Evolutionary conservation across 2,329 filamentous ascomycete genomes (phyloP), one percentile per base, ranked within the genome.

Genomic region (Diaporthe citri): DNA sequence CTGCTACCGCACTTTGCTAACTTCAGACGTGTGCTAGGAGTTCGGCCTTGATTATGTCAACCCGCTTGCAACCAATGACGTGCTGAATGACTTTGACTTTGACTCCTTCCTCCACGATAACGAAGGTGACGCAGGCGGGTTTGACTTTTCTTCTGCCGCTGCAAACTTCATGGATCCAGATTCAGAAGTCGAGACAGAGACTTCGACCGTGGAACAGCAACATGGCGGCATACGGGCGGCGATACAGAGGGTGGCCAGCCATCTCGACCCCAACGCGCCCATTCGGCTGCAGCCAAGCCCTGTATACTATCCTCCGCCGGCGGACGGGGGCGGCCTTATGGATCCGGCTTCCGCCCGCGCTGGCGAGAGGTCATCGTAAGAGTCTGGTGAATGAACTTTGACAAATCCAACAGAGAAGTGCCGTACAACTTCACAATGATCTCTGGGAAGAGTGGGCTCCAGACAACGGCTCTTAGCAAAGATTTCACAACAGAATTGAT

Each of bases 171-270:
- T 92, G 84, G 89, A 91, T 75, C 85, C 31, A 31, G n/a, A n/a
- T n/a, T n/a, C 85, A 55, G 79, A 87, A 73, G 91, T 93, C 79
- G 87, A 75, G 70, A 76, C 75, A n/a, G n/a, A n/a, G n/a, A n/a
- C 97, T 55, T 97, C 96, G 59, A 99, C 97, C 4, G 97, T 98
- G 93, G 97, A 98, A 81, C 95, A 97, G 82, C 95, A 97, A 80
- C 94, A 96, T 81, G 96, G 94, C 77, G 96, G 96, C 2, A 98
- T 99, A 75, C 97, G 97, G 7, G 93, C 94, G 17, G 93, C 96
- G 4, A 95, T 99, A 75, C 97, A 99, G 84, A 90, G 97, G 79
- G 97, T 99, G 31, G 97, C 97, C 56, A 98, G 95, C 82, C 96
- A 98, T 84, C 90, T 99, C 59, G 97, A 99, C 81, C 97, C 97